Base-by-base conservation (phyloP, 331 rosid species). In the Malus hybrid region DNA sequence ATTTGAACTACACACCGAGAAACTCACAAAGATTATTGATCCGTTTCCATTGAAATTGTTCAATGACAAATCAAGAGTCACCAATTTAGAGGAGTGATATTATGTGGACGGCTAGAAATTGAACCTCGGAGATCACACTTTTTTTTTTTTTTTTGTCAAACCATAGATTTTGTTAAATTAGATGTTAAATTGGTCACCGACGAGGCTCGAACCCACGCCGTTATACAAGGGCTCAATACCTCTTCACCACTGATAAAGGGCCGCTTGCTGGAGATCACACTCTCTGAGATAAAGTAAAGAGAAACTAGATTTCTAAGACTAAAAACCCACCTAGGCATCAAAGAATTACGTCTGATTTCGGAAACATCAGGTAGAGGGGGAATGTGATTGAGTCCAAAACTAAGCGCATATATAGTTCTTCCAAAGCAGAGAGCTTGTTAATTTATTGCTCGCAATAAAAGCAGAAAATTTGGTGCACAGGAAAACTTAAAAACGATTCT, bases 391-490 rank as follows among this genome's bases (percentile, higher is more conserved):
- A 89, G 57, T 48, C 22, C 22, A 42, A 87, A 80, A 1, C 2
- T 0, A 7, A 0, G 53, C 26, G 14, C 72, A 87, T 26, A 2
- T 63, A n/a, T 22, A 84, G 4, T 1, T 80, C 12, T 44, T 24
- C 12, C 55, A 90, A 63, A 36, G 77, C 63, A 20, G 87, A 89
- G 56, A 83, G 78, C 63, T 14, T 73, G 70, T 44, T 7, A 9
- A 89, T 61, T 66, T 32, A 71, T 14, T 16, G 70, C 81, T 46
- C 34, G 42, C 34, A 34, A 34, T 34, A 34, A 34, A 34, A 34
- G 6, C 39, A 7, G 39, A 34, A 34, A 34, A 34, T 34, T 34
- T 34, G 39, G 39, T 34, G 39, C 2, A 34, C 10, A 34, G 10
- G 39, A 34, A 34, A 34, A 34, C 39, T 34, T 34, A 34, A 34